Conservation (phyloP, 2,329 filamentous ascomycete species). For the Paracoccidioides brasiliensis region DNA sequence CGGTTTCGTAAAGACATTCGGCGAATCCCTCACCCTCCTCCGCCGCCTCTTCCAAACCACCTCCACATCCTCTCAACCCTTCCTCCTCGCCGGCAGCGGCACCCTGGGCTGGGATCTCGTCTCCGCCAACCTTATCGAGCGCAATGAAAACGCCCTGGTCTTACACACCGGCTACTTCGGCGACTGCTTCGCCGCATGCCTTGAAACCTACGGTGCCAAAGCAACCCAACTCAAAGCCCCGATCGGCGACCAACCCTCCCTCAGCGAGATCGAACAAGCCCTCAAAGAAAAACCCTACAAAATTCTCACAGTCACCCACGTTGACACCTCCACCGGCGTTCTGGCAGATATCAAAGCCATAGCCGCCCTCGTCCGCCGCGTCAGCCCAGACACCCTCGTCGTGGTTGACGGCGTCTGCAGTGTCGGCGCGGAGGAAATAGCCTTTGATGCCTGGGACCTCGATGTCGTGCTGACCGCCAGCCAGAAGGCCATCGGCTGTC, state of each 20-base stretch:
- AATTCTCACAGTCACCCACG: constrained; percentile 85
- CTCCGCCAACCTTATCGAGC: constrained; percentile 81
- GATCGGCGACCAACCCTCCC: constrained; percentile 75
- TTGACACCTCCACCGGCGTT: constrained; percentile 94
- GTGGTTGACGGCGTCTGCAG: constrained; percentile 96
- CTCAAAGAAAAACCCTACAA: constrained; percentile 89
- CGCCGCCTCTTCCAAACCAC: constrained; percentile 91
- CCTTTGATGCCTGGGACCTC: constrained; percentile 87
- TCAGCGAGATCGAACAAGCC: constrained; percentile 77
- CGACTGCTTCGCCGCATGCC: constrained; percentile 84
- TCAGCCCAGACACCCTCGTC: constrained; percentile 82
- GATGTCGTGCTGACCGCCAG: constrained; percentile 89
- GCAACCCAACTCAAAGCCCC: constrained; percentile 81
- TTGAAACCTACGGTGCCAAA: constrained; percentile 79
- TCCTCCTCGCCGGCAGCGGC: constrained; percentile 85
- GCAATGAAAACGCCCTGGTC: constrained; percentile 79
- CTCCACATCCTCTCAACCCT: constrained; percentile 70
- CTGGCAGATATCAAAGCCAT: constrained; percentile 79
- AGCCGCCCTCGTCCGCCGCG: constrained; percentile 66
- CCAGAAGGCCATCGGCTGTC: constrained; percentile 93
- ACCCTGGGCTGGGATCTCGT: constrained; percentile 96
- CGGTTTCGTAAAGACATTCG: constrained; percentile 79
- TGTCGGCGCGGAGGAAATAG: constrained; percentile 89
- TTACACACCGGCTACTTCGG: constrained; percentile 96
- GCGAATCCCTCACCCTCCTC: constrained; percentile 75